A percentile compares a stretch with the other conserved stretches of the same genome.
Evolutionary conservation across 345 rosid genomes (phyloP).

Genomic region (Populus ilicifolia): DNA sequence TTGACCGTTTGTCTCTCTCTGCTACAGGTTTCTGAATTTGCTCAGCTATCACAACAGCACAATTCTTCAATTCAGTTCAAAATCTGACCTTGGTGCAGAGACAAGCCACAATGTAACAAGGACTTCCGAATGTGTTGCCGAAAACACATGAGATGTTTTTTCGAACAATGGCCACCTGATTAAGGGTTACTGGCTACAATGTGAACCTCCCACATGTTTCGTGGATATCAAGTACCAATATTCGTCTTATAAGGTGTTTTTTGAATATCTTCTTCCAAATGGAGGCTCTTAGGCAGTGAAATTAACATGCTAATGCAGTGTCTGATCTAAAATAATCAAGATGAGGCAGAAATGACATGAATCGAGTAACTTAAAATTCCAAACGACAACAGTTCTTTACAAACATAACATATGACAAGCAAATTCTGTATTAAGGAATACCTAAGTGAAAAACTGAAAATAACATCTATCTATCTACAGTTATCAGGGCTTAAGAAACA

Average conservation of each 20-base stretch:
- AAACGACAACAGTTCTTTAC: not conserved
- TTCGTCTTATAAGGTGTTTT: not conserved
- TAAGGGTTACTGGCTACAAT: not conserved
- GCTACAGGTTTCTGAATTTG: too few species aligned
- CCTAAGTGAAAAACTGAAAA: not conserved
- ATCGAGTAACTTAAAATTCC: not conserved
- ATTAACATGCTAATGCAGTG: not conserved
- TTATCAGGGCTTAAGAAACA: not conserved
- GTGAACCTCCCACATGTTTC: not conserved
- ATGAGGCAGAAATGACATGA: not conserved
- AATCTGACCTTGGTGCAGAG: not conserved
- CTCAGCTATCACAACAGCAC: too few species aligned
- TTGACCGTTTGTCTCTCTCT: too few species aligned
- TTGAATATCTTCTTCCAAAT: not conserved
- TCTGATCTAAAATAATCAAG: not conserved
- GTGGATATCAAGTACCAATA: not conserved
- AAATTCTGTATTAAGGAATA: not conserved
- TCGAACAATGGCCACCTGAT: not conserved
- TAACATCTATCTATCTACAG: slow-evolving; percentile 1
- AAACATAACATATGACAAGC: not conserved
- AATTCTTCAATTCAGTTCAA: not conserved
- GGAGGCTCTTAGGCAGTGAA: not conserved
- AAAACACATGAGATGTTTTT: not conserved
- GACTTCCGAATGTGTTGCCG: not conserved
- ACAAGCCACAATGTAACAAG: not conserved